Conservation (phyloP, 345 rosid genomes). For the Ceriops zippeliana region DNA sequence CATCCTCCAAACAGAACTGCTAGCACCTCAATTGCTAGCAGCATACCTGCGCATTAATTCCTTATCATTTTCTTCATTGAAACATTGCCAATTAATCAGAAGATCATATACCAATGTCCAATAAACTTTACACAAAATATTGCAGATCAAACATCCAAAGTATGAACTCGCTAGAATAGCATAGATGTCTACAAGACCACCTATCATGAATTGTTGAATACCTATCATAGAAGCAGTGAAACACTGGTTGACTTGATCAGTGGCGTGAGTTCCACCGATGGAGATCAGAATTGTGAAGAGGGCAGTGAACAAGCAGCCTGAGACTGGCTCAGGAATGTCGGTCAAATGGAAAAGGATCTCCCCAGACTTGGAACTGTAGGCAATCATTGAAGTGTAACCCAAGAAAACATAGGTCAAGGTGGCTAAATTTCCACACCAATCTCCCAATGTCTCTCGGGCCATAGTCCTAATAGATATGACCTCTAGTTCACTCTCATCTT, state of each 20-base stretch:
- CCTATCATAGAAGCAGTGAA: conserved; percentile 59
- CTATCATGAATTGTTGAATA: conserved; percentile 2
- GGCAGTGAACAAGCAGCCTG: conserved; percentile 41
- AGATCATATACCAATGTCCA: background rate
- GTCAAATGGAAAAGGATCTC: conserved; percentile 50
- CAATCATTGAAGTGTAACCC: conserved; percentile 58
- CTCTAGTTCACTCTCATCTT: conserved; percentile 37
- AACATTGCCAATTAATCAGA: background rate
- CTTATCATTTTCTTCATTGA: background rate
- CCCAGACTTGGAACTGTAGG: conserved; percentile 56
- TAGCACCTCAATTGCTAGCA: conserved; percentile 49
- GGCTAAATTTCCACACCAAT: conserved; percentile 52
- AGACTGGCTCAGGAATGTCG: conserved; percentile 42
- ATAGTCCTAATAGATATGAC: conserved; percentile 56
- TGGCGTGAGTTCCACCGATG: conserved; percentile 46
- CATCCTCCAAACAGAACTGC: conserved; percentile 45
- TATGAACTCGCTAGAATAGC: too few species aligned
- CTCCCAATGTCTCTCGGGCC: conserved; percentile 63
- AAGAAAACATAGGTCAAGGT: conserved; percentile 47
- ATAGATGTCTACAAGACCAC: too few species aligned
- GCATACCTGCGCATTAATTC: conserved; percentile 38
- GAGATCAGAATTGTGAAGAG: conserved; percentile 44
- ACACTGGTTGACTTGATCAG: conserved; percentile 60
- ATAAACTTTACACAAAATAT: background rate
- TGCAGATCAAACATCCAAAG: too few species aligned